Evolutionary conservation across 352 stramenopile genomes (phyloP).

Genomic region (Aphanomyces invadans): DNA sequence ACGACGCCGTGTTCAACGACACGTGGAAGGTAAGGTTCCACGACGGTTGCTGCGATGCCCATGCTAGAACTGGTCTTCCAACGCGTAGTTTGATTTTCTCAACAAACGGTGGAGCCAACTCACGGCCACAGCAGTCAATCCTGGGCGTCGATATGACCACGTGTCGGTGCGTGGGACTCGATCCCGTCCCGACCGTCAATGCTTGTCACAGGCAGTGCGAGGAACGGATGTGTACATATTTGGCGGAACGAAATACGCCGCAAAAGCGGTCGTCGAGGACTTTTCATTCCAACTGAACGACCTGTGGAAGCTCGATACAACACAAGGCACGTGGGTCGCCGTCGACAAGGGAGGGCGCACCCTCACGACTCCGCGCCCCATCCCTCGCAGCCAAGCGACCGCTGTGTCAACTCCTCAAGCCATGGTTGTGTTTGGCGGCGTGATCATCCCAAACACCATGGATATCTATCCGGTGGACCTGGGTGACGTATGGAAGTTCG

Average conservation of each 20-base stretch:
- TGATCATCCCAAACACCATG: not conserved
- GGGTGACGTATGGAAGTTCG: conserved; percentile 11
- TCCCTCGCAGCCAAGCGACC: not conserved
- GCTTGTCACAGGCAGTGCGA: not conserved
- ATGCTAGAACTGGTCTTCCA: not conserved
- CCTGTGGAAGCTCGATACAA: conserved; percentile 15
- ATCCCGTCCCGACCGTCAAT: not conserved
- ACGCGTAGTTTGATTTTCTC: conserved; percentile 21
- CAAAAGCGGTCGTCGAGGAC: not conserved
- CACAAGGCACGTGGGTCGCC: not conserved
- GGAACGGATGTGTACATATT: not conserved
- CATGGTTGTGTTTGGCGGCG: conserved; percentile 21
- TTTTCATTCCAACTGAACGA: conserved; percentile 8
- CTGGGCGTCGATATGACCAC: conserved; percentile 21
- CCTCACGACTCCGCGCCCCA: not conserved
- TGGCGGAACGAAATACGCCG: conserved; percentile 11
- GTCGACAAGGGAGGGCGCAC: not conserved
- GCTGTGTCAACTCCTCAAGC: conserved; percentile 5
- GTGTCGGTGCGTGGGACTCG: not conserved
- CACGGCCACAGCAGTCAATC: not conserved
- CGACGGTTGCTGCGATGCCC: not conserved
- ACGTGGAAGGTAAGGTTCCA: conserved; percentile 18
- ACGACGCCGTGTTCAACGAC: conserved; percentile 9
- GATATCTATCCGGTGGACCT: not conserved
- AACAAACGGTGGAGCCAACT: not conserved